Evolutionary conservation across 371 early-diverging fungal species (phyloP).

Genomic region (Mucor racemosus): DNA sequence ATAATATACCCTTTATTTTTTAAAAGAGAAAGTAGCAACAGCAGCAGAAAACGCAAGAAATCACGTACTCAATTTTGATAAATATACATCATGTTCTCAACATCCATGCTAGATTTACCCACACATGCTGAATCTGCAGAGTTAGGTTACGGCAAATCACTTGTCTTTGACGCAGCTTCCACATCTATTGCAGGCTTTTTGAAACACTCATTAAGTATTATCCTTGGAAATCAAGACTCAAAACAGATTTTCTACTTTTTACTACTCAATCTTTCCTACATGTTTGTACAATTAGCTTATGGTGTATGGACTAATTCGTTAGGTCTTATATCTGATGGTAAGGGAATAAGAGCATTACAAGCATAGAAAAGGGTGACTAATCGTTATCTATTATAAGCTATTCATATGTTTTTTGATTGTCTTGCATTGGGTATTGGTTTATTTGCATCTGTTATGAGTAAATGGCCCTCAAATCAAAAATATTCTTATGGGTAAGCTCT

Average conservation of each 20-base stretch:
- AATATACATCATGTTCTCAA: slow-evolving; percentile 23
- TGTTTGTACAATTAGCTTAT: slow-evolving; percentile 90
- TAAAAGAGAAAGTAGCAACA: slow-evolving; percentile 20
- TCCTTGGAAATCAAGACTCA: slow-evolving; percentile 72
- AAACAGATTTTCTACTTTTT: slow-evolving; percentile 93
- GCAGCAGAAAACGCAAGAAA: neutral
- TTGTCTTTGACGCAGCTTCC: slow-evolving; percentile 41
- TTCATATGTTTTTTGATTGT: slow-evolving; percentile 98
- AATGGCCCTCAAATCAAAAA: slow-evolving; percentile 82
- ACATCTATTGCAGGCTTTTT: slow-evolving; percentile 37
- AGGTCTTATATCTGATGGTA: slow-evolving; percentile 92
- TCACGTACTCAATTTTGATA: neutral
- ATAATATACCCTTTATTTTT: slow-evolving; percentile 20
- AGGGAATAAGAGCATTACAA: slow-evolving; percentile 1
- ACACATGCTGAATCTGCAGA: slow-evolving; percentile 49
- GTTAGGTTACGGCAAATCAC: slow-evolving; percentile 37
- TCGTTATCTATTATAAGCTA: slow-evolving; percentile 54
- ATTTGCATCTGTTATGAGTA: slow-evolving; percentile 87
- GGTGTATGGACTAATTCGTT: slow-evolving; percentile 92
- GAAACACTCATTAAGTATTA: slow-evolving; percentile 57
- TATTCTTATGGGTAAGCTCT: slow-evolving; percentile 79
- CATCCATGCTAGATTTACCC: slow-evolving; percentile 43
- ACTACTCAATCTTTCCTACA: slow-evolving; percentile 88
- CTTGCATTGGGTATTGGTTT: slow-evolving; percentile 88
- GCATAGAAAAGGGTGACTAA: neutral